These are phyloP conservation scores for Knufia fluminis DNA, from an alignment of 2,329 filamentous ascomycete species.

Conservation along the genomic window DNA sequence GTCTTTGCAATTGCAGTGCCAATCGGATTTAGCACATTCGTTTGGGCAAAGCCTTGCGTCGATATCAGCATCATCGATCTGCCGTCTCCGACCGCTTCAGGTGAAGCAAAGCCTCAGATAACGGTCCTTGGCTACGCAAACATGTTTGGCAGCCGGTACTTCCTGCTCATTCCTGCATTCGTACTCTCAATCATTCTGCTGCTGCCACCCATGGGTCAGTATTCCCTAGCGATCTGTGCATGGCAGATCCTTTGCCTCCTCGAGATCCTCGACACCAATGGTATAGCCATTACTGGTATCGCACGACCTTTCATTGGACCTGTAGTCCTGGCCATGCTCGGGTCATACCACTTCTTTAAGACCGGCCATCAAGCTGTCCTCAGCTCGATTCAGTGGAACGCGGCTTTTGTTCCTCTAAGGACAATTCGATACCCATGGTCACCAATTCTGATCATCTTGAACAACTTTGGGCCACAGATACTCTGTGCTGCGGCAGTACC, in stretches of 20 bases:
- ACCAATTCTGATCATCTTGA: constrained; percentile 69
- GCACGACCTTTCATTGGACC: constrained; percentile 54
- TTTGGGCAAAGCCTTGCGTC: constrained; percentile 77
- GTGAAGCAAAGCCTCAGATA: constrained; percentile 42
- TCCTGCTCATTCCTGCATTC: constrained; percentile 71
- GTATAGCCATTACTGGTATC: constrained; percentile 45
- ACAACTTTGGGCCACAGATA: constrained; percentile 84
- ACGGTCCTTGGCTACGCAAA: constrained; percentile 88
- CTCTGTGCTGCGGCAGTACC: constrained; percentile 72
- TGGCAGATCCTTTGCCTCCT: constrained; percentile 79
- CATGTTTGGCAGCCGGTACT: constrained; percentile 81
- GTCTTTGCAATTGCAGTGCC: constrained; percentile 71
- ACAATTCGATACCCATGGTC: constrained; percentile 76
- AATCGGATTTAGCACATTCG: constrained; percentile 74
- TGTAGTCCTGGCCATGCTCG: constrained; percentile 74
- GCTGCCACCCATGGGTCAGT: constrained; percentile 89
- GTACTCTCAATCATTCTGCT: constrained; percentile 70
- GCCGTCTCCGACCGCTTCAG: neutral
- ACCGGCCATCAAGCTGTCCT: constrained; percentile 90
- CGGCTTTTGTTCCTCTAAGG: constrained; percentile 74
- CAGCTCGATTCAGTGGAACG: constrained; percentile 88
- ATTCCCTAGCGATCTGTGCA: constrained; percentile 68
- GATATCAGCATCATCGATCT: constrained; percentile 50
- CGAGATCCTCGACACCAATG: constrained; percentile 55
- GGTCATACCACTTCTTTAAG: constrained; percentile 93